Base-by-base conservation (phyloP, 306 rosid genomes). In the Macrotyloma uniflorum region DNA sequence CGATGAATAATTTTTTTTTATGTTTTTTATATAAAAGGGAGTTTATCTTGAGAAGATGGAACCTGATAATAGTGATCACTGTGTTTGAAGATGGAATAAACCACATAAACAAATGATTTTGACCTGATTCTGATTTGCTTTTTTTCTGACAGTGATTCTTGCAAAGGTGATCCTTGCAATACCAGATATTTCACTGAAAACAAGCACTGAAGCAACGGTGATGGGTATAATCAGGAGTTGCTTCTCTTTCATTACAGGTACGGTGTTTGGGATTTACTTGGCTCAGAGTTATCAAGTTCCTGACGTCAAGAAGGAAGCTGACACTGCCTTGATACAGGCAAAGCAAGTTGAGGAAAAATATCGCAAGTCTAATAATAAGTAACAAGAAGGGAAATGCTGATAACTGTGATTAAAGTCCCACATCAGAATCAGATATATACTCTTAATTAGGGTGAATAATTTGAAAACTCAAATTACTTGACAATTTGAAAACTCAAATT, bases 231-330 rank as follows among this genome's bases (percentile, higher is more conserved):
- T 91, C 33, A 87, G 80, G 83, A 88, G 93, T 67, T 62, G 85
- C 77, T 89, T 89, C 82, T 61, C 92, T 11, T 88, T 91, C 77
- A 80, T 91, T 26, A 10, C 84, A 28, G 97, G 97, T 45, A 83
- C 88, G 16, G 82, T 83, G 24, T 36, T 73, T 26, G 97, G 97
- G 42, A 71, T 92, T 19, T 92, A 92, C 82, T 26, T 90, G 64
- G 95, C 95, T 53, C 97, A 90, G 75, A 92, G 87, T 82, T 92
- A 92, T 80, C 68, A 80, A 81, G 88, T 92, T 77, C 93, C 97
- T 16, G 87, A 90, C 80, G 79, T 92, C 81, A 88, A 59, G 87
- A 87, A 88, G 86, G 84, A 86, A 55, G 85, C 85, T 45, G 55
- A 87, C 73, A 72, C 79, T 2, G 85, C 89, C 16, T 16, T 83